Base-by-base conservation (phyloP, 1,284 basidiomycete species). In the Pseudozyma sp. region DNA sequence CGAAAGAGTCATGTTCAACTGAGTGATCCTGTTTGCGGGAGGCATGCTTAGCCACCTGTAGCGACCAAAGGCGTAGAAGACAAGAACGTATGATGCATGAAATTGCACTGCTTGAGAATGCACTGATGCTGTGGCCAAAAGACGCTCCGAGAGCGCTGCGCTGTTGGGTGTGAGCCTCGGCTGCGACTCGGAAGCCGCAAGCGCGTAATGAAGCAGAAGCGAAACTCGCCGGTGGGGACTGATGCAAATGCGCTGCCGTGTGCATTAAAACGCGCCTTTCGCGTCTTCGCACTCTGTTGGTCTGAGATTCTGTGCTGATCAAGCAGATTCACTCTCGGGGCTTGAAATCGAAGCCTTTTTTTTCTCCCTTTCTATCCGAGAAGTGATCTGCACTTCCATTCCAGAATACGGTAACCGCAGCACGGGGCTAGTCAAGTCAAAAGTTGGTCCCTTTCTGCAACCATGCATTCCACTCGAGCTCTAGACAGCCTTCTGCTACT, bases 321-420 rank as follows among this genome's bases (percentile, higher is more conserved):
- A 35, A 35, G 25, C 45, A 25, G 21, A 48, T 25, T 5, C 19
- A 31, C 14, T 6, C 25, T 31, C 25, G 21, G 43, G 21, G 43
- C 21, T 44, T 10, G 43, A 48, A 48, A 25, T 31, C 31, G 19
- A 12, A 11, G 25, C 35, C 47, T 5, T 10, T 44, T 55, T 44
- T 55, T 47, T 55, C 53, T 55, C 53, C 45, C 6, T 31, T 31
- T 31, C 25, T 31, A 31, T 6, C 53, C 53, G 53, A 55, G 53
- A 53, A 53, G n/a, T 40, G 53, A 55, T 55, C 53, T 55, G 40
- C 52, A 12, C 14, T 53, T 44, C 39, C 35, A 42, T 53, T 43
- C 34, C 40, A 53, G 21, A 11, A 18, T 34, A 7, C 16, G 5
- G 25, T 25, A 44, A 42, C 25, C 4, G 52, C 52, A 43, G 49